Percentiles rank a stretch among this genome's conserved stretches.
These are phyloP conservation scores for Phalaenopsis hybrid DNA, from an alignment of 116 monocot species.

Conservation along the genomic window DNA sequence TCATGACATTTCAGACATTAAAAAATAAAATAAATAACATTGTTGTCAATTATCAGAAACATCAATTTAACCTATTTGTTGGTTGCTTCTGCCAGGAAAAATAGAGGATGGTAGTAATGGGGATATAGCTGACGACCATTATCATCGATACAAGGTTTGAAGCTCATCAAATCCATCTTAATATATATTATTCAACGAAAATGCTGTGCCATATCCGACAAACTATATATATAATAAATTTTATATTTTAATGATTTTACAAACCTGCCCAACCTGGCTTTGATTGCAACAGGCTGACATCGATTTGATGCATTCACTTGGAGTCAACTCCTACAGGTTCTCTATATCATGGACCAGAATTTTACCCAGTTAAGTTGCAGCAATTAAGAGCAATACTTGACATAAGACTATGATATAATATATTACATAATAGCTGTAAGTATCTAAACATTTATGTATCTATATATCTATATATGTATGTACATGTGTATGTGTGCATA, in stretches of 20 bases:
- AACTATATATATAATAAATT: too few relatives aligned
- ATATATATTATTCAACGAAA: too few relatives aligned
- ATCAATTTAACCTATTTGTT: not conserved
- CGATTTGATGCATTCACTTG: slow-evolving; percentile 40
- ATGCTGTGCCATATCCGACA: too few relatives aligned
- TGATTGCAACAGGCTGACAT: slow-evolving; percentile 35
- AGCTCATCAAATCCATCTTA: not conserved
- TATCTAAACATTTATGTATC: not conserved
- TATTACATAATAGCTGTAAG: too few relatives aligned
- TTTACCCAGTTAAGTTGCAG: slow-evolving; percentile 36
- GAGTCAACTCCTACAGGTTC: slow-evolving; percentile 48
- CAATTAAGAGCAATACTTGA: too few relatives aligned
- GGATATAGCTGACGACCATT: slow-evolving; percentile 63
- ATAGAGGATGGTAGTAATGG: slow-evolving; percentile 46
- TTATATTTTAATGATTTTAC: too few relatives aligned
- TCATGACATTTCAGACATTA: not conserved
- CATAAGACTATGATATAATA: too few relatives aligned
- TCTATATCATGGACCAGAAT: slow-evolving; percentile 65
- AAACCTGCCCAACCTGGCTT: too few relatives aligned
- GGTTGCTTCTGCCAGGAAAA: slow-evolving; percentile 23
- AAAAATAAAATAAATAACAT: too few relatives aligned
- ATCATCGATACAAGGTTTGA: slow-evolving; percentile 46
- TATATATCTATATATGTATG: not conserved
- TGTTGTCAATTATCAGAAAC: not conserved
- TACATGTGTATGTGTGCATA: too few relatives aligned